Base-by-base conservation (phyloP, 1,139 yeast species). In the Blastobotrys illinoisensis region DNA sequence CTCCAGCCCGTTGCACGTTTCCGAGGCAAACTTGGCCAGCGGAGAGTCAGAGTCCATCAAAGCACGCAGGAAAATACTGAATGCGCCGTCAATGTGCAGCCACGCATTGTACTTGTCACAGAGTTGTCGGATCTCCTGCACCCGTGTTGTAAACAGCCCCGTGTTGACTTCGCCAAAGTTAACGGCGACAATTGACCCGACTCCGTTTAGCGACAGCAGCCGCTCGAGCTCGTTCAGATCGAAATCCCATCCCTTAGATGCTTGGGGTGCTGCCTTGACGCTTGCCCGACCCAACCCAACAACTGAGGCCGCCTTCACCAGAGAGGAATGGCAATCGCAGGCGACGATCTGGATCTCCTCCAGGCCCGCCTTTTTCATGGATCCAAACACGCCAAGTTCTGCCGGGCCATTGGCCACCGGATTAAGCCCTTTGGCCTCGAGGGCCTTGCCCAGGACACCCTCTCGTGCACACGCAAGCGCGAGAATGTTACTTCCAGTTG, bases 71-170 rank as follows among this genome's bases (percentile, higher is more conserved):
- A 56, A 65, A 16, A 56, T 56, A 16, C 67, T 67, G 54, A 65
- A 65, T 2, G 68, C 68, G 9, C 67, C 68, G 53, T 65, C 68
- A 32, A 65, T 53, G 52, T 65, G 68, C 40, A 65, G 54, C 68
- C 68, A 65, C 9, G 68, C 67, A n/a, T 56, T 52, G 49, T 64
- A 58, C 50, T 56, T 56, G 52, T 61, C 64, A 49, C 68, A 65
- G n/a, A 65, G 58, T 26, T 48, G 47, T 24, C 66, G 56, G 19
- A 65, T 54, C 26, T 51, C 21, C 9, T 50, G 32, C 14, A 65
- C 44, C 36, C 56, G 40, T 5, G 54, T 47, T 4, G 67, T 64
- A 54, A 58, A 65, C 36, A 58, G 57, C 6, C 68, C 68, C 3
- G 66, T 65, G 43, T 65, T 65, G 21, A 65, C 68, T 44, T 65